Evolutionary conservation across 2,329 filamentous ascomycete genomes (phyloP).

Genomic region (Teratosphaeria viscida): DNA sequence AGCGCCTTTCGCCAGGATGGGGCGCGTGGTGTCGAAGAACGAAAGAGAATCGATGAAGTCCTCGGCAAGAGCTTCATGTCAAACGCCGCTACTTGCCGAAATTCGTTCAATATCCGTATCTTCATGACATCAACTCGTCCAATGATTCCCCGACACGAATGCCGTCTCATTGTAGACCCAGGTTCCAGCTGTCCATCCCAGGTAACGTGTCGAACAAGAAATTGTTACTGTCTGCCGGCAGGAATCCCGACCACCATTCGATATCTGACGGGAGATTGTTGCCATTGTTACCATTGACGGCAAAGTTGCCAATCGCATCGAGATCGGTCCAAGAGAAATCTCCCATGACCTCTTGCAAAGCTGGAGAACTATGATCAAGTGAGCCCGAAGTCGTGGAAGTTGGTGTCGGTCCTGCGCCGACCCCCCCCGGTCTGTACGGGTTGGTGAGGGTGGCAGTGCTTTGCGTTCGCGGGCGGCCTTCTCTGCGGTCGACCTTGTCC

Average conservation of each 20-base stretch:
- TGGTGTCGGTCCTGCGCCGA: conserved; percentile 25
- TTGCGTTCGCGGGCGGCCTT: conserved; percentile 12
- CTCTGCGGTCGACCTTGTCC: conserved; percentile 34
- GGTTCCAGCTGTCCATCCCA: conserved; percentile 24
- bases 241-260: conserved; percentile 29
- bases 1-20: too few relatives aligned
- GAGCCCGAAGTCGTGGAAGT: conserved; percentile 13
- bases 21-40: too few relatives aligned
- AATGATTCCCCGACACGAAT: background rate
- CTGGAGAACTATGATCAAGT: conserved; percentile 26
- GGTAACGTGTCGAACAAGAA: conserved; percentile 23
- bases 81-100: too few relatives aligned
- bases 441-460: conserved; percentile 22
- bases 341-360: conserved; percentile 36
- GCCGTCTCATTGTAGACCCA: conserved; percentile 15
- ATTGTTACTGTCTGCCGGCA: conserved; percentile 26
- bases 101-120: too few relatives aligned
- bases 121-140: conserved; percentile 8
- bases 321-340: conserved; percentile 42
- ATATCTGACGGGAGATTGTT: conserved; percentile 16
- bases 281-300: conserved; percentile 31
- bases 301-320: conserved; percentile 38
- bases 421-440: conserved; percentile 31
- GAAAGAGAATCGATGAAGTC: too few relatives aligned
- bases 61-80: too few relatives aligned